A percentile compares a stretch with the other conserved stretches of the same genome.
Evolutionary conservation across 75 land plant genomes (phyloP).

Genomic region (Gnetum montanum): DNA sequence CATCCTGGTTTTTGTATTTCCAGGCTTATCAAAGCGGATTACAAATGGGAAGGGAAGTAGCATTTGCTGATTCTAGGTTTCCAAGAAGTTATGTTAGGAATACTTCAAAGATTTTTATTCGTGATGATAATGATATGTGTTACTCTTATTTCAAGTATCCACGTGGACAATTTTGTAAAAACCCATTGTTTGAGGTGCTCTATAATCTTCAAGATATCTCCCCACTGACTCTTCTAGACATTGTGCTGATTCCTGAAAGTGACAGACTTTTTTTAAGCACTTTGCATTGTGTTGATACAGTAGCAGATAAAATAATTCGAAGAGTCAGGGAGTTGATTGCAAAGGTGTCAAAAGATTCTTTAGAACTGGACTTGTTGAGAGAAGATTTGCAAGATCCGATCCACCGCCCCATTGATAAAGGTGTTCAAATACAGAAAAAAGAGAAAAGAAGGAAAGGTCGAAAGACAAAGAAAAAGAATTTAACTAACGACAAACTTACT

Average conservation of each 20-base stretch:
- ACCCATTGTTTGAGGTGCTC: background rate
- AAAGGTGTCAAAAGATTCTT: constrained; percentile 49
- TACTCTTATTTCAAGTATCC: too few species aligned
- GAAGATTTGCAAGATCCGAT: constrained; percentile 21
- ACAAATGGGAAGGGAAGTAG: too few species aligned
- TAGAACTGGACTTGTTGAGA: constrained; percentile 61
- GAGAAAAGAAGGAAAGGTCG: constrained; percentile 38
- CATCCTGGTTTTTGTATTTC: too few species aligned
- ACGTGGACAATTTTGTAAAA: too few species aligned
- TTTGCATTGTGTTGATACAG: constrained; percentile 35
- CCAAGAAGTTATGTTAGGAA: too few species aligned
- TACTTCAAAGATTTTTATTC: too few species aligned
- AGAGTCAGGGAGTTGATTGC: constrained; percentile 43
- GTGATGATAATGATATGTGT: too few species aligned
- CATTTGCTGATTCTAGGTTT: too few species aligned
- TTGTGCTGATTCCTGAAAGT: constrained; percentile 9
- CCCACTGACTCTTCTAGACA: constrained; percentile 5
- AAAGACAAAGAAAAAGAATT: constrained; percentile 10
- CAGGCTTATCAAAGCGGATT: too few species aligned
- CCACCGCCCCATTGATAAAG: constrained; percentile 17
- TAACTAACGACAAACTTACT: background rate
- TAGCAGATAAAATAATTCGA: constrained; percentile 48
- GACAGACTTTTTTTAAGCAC: constrained; percentile 42
- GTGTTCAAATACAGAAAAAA: constrained; percentile 14
- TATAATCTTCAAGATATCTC: constrained; percentile 35